Base-by-base conservation (phyloP, 805 yeast species). In the Hagleromyces aurorensis region DNA sequence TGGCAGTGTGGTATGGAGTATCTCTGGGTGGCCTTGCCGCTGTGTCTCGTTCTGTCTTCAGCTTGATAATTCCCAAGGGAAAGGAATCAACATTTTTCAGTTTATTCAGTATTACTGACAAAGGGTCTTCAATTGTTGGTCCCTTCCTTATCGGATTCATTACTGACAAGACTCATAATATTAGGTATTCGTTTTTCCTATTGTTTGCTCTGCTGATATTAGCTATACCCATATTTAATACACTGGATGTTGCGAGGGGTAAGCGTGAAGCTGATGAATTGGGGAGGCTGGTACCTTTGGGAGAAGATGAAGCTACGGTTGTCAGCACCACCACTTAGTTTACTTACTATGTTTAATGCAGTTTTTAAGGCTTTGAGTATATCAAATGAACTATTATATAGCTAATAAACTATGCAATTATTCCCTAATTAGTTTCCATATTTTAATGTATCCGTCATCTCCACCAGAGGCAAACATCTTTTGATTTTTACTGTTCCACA, bases 391-490 rank as follows among this genome's bases (percentile, higher is more conserved):
- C 19, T 9, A 25, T 16, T 20, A 20, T 19, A 15, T 17, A 22
- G 16, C 13, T n/a, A n/a, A n/a, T n/a, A n/a, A n/a, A n/a, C n/a
- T 14, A 15, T 20, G 14, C 23, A 11, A n/a, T 28, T 30, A 34
- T 10, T 40, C 40, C 38, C 46, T 60, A 44, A 53, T 29, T 1
- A 55, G 50, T n/a, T 72, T 76, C 86, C 85, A 80, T 5, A 84
- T 65, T 34, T 75, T 73, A 3, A 84, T 77, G 6, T 66, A 55
- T 12, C 70, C 67, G 52, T 87, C 96, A 53, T 86, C 96, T 10
- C 94, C 84, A 21, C 85, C 86, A 13, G 89, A 76, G 5, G 85
- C 91, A 72, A 87, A 77, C 55, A 77, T 58, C 8, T 54, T 46
- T 29, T 59, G 55, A 21, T 57, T 42, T 1, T 38, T 44, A 1